Percentiles rank a stretch among this genome's conserved stretches.
These are phyloP conservation scores for Mimosa pudica DNA, from an alignment of 306 rosid genomes.

Conservation along the genomic window DNA sequence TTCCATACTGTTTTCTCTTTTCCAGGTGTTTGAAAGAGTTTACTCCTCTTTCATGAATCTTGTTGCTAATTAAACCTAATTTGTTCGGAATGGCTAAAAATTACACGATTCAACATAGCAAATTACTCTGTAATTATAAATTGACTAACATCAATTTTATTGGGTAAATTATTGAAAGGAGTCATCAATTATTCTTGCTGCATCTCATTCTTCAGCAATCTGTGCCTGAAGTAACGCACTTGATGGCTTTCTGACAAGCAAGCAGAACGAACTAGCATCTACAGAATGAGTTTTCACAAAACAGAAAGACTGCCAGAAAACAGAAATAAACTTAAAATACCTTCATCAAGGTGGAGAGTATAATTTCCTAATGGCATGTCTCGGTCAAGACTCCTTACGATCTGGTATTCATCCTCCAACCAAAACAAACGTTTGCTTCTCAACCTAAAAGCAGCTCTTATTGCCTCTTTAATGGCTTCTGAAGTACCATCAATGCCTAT, in stretches of 20 bases:
- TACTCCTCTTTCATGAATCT: not conserved
- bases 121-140: not conserved
- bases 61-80: not conserved
- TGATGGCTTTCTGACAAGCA: not conserved
- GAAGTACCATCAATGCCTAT: constrained; percentile 87
- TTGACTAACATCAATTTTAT: not conserved
- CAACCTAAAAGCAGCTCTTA: constrained; percentile 85
- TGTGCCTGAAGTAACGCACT: not conserved
- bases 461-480: constrained; percentile 93
- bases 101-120: not conserved
- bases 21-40: not conserved
- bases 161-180: not conserved
- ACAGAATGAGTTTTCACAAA: constrained; percentile 4
- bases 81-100: not conserved
- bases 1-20: not conserved
- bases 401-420: constrained; percentile 96
- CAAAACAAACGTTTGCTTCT: constrained; percentile 93
- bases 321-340: constrained; percentile 39
- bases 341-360: constrained; percentile 95
- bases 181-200: not conserved
- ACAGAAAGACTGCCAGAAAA: constrained; percentile 1
- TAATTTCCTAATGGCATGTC: constrained; percentile 95
- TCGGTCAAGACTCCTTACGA: constrained; percentile 85
- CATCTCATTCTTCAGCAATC: not conserved
- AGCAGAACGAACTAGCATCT: not conserved